phyloP scores from a whole-genome alignment of 345 rosid genomes.

The Geranium brycei region DNA sequence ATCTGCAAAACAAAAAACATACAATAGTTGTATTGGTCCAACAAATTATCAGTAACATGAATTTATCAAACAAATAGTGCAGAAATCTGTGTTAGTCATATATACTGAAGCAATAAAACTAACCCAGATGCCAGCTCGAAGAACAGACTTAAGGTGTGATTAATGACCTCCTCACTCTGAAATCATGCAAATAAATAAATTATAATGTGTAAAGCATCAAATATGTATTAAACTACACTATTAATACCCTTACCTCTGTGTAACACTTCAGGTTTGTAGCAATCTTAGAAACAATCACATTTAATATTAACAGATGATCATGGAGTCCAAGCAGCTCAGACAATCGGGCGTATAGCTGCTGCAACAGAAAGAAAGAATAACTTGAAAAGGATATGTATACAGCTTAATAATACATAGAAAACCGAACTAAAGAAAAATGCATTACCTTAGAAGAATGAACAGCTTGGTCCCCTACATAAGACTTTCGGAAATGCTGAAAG shows the following conservation, averaged over 20 bases:
- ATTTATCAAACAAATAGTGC: not conserved
- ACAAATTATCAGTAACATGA: not conserved
- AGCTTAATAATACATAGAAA: not conserved
- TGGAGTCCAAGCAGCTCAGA: slow-evolving; percentile 89
- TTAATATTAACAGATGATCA: slow-evolving; percentile 78
- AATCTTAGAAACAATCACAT: slow-evolving; percentile 88
- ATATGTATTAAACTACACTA: slow-evolving; percentile 3
- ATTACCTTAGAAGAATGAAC: slow-evolving; percentile 95
- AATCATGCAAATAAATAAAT: slow-evolving; percentile 12
- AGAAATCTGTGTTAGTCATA: not conserved
- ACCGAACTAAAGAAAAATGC: slow-evolving; percentile 3
- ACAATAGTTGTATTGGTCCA: not conserved
- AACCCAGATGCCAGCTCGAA: slow-evolving; percentile 93
- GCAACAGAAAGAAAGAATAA: slow-evolving; percentile 34
- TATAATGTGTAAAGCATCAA: slow-evolving; percentile 4
- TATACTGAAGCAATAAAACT: slow-evolving; percentile 19
- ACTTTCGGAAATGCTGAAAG: slow-evolving; percentile 96
- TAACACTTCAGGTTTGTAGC: slow-evolving; percentile 92
- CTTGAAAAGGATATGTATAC: slow-evolving; percentile 17
- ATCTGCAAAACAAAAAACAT: slow-evolving; percentile 33
- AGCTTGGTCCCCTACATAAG: slow-evolving; percentile 99
- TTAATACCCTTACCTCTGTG: slow-evolving; percentile 44
- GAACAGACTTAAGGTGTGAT: slow-evolving; percentile 89
- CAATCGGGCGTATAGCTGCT: slow-evolving; percentile 88
- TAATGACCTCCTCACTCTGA: slow-evolving; percentile 87